Evolutionary conservation across 2,329 filamentous ascomycete genomes (phyloP), one percentile per base, ranked within the genome.

Genomic region (Alternaria gansuensis): DNA sequence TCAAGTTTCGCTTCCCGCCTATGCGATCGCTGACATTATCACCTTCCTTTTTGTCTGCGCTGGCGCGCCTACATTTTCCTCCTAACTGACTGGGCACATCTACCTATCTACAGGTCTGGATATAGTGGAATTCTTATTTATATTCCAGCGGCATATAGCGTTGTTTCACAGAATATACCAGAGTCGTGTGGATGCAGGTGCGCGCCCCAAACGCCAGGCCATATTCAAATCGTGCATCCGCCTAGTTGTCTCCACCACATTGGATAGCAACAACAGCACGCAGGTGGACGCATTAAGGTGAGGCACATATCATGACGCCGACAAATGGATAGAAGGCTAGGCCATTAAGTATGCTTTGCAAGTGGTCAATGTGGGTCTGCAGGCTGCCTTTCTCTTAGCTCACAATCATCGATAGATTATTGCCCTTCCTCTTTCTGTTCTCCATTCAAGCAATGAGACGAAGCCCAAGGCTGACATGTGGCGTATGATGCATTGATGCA

Each of bases 1-100:
- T 65, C 33, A 37, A 62, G 55, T 57, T 55, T 21, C 8, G 43
- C 36, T 39, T 7, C 31, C 31, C 37, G 26, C 23, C 44, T 24
- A 55, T 49, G 44, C 36, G 44, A 49, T 55, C 21, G 21, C 26
- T 2, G 5, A 17, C 23, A 11, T 28, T 24, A 55, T 28, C 36
- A 23, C 44, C 44, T 21, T 14, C 24, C 26, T 46, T 29, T 45
- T 17, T 21, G 17, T 17, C 17, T 17, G 17, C 17, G 17, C 17
- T 17, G 17, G 17, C 17, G 37, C 37, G n/a, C 37, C 17, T 40
- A 17, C 17, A 17, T 17, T 17, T 17, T 17, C 17, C 17, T 17
- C 17, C 17, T 17, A 17, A 17, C 17, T 17, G 17, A 17, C 17
- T 17, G 17, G 17, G 17, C 17, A 17, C 17, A 17, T 17, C 17